Evolutionary conservation across 768 basidiomycete species (phyloP).

Genomic region (Suillus clintonianus): DNA sequence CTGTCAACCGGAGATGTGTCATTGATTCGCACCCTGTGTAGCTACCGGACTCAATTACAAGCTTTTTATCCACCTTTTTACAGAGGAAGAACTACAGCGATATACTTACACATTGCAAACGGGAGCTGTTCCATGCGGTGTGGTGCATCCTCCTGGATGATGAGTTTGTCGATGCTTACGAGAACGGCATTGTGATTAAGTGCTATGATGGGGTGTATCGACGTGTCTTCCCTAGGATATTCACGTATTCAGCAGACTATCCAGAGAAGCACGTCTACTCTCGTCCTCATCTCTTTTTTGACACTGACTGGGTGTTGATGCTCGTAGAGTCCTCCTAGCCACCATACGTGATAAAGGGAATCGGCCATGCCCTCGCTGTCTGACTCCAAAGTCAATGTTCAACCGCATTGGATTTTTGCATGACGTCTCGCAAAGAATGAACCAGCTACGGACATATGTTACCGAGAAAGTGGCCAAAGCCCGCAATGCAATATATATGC

Average conservation of each 20-base stretch:
- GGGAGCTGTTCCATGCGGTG: background rate
- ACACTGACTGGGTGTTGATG: too few species aligned
- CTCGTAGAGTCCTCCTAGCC: background rate
- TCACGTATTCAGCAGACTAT: background rate
- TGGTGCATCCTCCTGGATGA: background rate
- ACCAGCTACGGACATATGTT: background rate
- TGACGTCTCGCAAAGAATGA: background rate
- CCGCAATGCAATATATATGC: background rate
- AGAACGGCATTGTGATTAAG: background rate
- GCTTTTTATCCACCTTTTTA: background rate
- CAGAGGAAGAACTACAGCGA: background rate
- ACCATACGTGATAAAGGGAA: background rate
- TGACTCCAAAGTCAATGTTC: background rate
- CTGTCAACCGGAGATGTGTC: too few species aligned
- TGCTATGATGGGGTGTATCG: background rate
- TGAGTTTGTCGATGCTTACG: background rate
- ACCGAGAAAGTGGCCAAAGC: background rate
- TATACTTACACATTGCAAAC: background rate
- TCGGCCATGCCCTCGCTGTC: background rate
- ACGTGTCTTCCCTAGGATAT: background rate
- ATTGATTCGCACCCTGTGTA: too few species aligned
- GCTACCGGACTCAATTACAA: background rate
- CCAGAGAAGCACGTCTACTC: too few species aligned
- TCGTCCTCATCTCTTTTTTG: too few species aligned
- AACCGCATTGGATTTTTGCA: too few species aligned